Evolutionary conservation across 768 basidiomycete species (phyloP).

Genomic region (Phaffia tasmanica): DNA sequence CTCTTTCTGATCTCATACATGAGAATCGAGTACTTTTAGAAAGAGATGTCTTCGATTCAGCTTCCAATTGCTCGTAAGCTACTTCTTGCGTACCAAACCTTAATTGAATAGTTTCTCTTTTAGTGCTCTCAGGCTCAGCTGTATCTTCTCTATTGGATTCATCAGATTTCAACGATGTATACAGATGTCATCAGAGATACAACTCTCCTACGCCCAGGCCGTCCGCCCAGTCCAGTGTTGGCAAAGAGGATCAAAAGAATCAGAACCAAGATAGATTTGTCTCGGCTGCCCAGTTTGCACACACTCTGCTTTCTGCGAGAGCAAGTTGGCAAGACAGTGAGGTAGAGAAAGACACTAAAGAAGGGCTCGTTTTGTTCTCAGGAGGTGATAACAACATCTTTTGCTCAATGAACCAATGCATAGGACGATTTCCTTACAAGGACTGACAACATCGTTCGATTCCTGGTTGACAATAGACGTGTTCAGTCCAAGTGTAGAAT

Average conservation of each 20-base stretch:
- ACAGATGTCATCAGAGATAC: conserved; percentile 20
- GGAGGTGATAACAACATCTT: conserved; percentile 46
- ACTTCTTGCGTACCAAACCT: no score
- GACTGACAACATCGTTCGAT: background rate
- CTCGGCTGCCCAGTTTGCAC: conserved; percentile 76
- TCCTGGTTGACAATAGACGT: conserved; percentile 34
- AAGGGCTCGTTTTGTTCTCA: conserved; percentile 73
- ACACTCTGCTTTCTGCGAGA: conserved; percentile 54
- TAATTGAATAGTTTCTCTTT: no score
- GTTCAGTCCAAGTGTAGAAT: conserved; percentile 72
- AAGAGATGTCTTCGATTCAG: no score
- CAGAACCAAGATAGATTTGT: conserved; percentile 48
- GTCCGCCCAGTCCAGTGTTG: background rate
- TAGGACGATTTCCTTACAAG: background rate
- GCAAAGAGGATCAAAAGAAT: background rate
- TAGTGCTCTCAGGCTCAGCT: no score
- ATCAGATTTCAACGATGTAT: conserved; percentile 25
- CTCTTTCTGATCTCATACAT: no score
- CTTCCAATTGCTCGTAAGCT: no score
- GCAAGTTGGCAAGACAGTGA: conserved; percentile 46
- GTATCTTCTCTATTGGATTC: background rate
- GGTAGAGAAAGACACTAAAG: conserved; percentile 44
- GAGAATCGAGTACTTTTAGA: no score
- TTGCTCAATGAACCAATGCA: background rate
- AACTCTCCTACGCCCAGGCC: background rate